Base-by-base conservation (phyloP, 805 yeast genomes). In the Nakazawaea ernobii region DNA sequence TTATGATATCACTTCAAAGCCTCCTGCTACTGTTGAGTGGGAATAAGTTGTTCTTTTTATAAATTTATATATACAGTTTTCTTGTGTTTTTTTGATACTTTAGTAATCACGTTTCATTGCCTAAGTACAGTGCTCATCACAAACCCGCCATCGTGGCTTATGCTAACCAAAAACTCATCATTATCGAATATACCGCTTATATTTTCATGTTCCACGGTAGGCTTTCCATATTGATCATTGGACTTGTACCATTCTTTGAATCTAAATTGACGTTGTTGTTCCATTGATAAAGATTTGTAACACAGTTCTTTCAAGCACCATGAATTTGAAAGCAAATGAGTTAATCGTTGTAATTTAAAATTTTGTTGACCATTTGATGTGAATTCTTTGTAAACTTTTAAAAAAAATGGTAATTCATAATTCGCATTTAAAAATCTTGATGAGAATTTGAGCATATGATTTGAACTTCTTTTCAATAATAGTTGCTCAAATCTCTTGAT, bases 1-100 rank as follows among this genome's bases (percentile, higher is more conserved):
- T 48, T 94, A 94, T 70, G 99, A 94, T 69, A 91, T 94, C 67
- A 94, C 99, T 52, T 90, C 97, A 52, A 94, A 94, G 74, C 99
- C 99, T 49, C 99, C 99, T 53, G 99, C 99, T 52, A 94, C 99
- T 52, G 99, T 94, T 58, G 99, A 94, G 70, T 94, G 98, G 99
- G 99, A 94, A 74, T 92, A 49, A 8, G 27, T 39, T 14, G 32
- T 20, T n/a, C n/a, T n/a, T n/a, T 35, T 32, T 39, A 35, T 35
- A 35, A 24, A 20, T 27, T 27, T 43, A 49, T 35, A 41, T 33
- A 32, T 37, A 24, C 10, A 38, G 9, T 29, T 10, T 30, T 20
- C 10, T n/a, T 11, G 29, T 9, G 30, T 30, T 11, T 33, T 4
- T 30, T 32, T n/a, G 11, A 26, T 30, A 43, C n/a, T 36, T 11